Percentiles rank a stretch among this genome's conserved stretches.
phyloP scores from a whole-genome alignment of 2,329 filamentous ascomycete genomes.

The Aspergillus caelatus region DNA sequence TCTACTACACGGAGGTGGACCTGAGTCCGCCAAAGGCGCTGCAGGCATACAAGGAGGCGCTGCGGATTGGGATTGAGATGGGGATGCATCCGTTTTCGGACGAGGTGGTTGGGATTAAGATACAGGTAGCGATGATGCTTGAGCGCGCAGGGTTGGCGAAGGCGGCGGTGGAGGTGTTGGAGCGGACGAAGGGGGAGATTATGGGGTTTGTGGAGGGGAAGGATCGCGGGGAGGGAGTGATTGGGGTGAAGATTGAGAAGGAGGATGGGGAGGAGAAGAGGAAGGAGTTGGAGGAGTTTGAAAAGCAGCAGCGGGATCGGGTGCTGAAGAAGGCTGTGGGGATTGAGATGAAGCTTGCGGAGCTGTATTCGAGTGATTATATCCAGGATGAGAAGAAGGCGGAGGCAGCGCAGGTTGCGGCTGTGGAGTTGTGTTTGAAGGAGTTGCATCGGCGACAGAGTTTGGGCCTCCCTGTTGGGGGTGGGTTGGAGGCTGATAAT shows the following conservation, averaged over 20 bases:
- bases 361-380: conserved; percentile 77
- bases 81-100: conserved; percentile 87
- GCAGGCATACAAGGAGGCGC: conserved; percentile 79
- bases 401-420: conserved; percentile 75
- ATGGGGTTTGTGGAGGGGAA: conserved; percentile 42
- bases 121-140: conserved; percentile 77
- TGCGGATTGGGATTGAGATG: conserved; percentile 71
- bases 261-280: conserved; percentile 26
- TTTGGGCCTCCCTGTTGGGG: conserved; percentile 67
- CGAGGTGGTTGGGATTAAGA: conserved; percentile 85
- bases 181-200: conserved; percentile 73
- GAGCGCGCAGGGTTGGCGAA: conserved; percentile 73
- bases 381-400: conserved; percentile 74
- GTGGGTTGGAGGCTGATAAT: conserved; percentile 53
- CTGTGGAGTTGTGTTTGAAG: conserved; percentile 75
- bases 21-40: conserved; percentile 76
- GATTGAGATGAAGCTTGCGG: conserved; percentile 80
- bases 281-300: conserved; percentile 30
- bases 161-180: conserved; percentile 74
- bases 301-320: conserved; percentile 58
- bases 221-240: conserved; percentile 20
- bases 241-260: conserved; percentile 22
- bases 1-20: conserved; percentile 82
- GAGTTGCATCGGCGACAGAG: conserved; percentile 71
- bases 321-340: conserved; percentile 74